Base-by-base conservation (phyloP, 1,284 basidiomycete genomes). In the Tetrapyrgos nigripes region DNA sequence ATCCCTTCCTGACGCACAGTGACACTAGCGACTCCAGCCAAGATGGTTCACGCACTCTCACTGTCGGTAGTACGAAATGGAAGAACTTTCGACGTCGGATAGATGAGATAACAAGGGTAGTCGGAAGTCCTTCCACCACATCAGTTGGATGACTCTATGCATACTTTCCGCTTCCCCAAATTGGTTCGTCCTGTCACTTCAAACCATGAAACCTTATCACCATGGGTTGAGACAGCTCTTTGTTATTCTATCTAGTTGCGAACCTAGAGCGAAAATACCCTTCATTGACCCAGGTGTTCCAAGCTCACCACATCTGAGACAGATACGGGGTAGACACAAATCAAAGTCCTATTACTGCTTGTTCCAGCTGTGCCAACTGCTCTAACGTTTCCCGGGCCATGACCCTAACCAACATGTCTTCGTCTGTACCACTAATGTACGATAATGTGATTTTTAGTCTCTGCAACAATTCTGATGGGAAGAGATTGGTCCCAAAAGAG, bases 311-410 rank as follows among this genome's bases (percentile, higher is more conserved):
- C 76, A 76, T 79, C 79, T 89, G 86, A 85, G 91, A 93, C 91
- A 93, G 92, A 93, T 93, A 92, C 91, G 92, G 83, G 90, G 91
- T 87, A 79, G 64, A 93, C 81, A 93, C 77, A 53, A 60, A 29
- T 50, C 55, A 57, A 61, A 85, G 57, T 29, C 83, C 83, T 44
- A 87, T 44, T 57, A 70, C 72, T 43, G 83, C 83, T 63, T 74
- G 73, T 50, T 80, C 77, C 51, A 92, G 68, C 64, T 84, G 77
- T 50, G 79, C 74, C 44, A 92, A 66, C 26, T 76, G 79, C 64
- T 89, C 89, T 3, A 75, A 71, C 4, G 87, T 83, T 71, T 96
- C 93, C 59, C 82, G 82, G 5, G 94, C 93, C 87, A 96, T 94
- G 19, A 88, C 84, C 51, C 88, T 80, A 28, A 90, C 89, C 23